Evolutionary conservation across 192 early-diverging fungal genomes (phyloP).

Genomic region (Coemansia sp.): DNA sequence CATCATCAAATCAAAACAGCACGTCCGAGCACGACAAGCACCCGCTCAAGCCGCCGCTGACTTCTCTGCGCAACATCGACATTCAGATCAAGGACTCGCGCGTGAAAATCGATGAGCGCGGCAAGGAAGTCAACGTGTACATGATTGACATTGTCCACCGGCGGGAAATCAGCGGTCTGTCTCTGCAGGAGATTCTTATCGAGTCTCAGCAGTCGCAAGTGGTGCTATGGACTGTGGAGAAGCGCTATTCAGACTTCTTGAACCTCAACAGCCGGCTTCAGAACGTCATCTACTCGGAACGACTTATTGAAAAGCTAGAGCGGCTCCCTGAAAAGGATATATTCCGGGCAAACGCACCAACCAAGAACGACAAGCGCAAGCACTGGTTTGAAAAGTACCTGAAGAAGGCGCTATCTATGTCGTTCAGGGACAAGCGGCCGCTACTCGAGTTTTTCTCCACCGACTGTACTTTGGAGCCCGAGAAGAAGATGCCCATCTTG

Average conservation of each 20-base stretch:
- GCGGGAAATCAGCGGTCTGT: conserved; percentile 41
- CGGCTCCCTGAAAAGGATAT: conserved; percentile 83
- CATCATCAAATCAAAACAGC: background rate
- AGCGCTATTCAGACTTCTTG: conserved; percentile 84
- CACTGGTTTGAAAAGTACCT: conserved; percentile 81
- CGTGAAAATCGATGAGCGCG: conserved; percentile 73
- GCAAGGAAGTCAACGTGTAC: conserved; percentile 66
- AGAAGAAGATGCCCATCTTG: conserved; percentile 52
- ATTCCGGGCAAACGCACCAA: conserved; percentile 75
- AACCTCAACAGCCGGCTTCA: conserved; percentile 74
- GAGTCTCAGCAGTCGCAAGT: conserved; percentile 49
- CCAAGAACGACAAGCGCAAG: conserved; percentile 85
- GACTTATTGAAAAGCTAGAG: conserved; percentile 58
- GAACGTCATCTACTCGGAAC: conserved; percentile 33
- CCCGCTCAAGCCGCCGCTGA: conserved; percentile 28
- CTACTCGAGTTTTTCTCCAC: conserved; percentile 76
- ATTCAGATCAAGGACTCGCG: conserved; percentile 57
- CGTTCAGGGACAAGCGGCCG: conserved; percentile 59
- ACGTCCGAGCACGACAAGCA: background rate
- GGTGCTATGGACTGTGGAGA: conserved; percentile 81
- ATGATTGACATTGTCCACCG: conserved; percentile 48
- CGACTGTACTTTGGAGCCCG: conserved; percentile 57
- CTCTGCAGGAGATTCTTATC: conserved; percentile 46
- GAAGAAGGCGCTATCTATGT: conserved; percentile 63
- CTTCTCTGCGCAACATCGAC: conserved; percentile 47